phyloP scores from a whole-genome alignment of 2,329 filamentous ascomycete genomes.

The Catunica adiposa region DNA sequence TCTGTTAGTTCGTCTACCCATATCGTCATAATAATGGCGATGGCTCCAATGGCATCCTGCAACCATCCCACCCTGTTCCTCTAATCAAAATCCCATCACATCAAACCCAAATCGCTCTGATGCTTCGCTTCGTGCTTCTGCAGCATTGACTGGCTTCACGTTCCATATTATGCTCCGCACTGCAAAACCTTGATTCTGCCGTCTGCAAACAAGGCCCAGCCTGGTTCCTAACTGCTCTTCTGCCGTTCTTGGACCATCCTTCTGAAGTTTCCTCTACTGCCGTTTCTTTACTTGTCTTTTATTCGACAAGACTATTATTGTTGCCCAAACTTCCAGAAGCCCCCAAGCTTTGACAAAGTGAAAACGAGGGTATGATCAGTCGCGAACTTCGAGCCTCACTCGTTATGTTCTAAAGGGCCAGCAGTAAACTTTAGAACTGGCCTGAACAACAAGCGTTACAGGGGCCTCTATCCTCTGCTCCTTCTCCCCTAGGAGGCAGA shows the following conservation, averaged over 20 bases:
- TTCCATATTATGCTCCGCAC: neutral
- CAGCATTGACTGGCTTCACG: neutral
- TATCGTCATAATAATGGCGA: too few species aligned
- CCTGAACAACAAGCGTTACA: neutral
- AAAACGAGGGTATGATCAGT: neutral
- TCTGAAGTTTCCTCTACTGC: neutral
- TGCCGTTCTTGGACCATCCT: neutral
- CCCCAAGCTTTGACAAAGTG: neutral
- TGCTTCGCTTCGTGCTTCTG: neutral
- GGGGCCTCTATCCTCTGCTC: neutral
- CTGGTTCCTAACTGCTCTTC: neutral
- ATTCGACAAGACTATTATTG: too few species aligned
- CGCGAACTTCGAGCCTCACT: too few species aligned
- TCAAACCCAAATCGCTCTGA: neutral
- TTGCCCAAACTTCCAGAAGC: neutral
- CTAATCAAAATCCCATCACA: neutral
- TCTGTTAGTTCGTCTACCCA: neutral
- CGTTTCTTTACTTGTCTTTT: too few species aligned
- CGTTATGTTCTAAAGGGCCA: neutral
- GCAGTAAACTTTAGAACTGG: neutral
- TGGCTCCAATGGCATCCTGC: too few species aligned
- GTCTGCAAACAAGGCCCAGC: neutral
- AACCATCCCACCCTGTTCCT: too few species aligned
- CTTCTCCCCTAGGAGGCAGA: neutral
- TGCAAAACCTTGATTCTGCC: neutral